phyloP scores from a whole-genome alignment of 2,329 filamentous ascomycete genomes.

The Cytospora mali region DNA sequence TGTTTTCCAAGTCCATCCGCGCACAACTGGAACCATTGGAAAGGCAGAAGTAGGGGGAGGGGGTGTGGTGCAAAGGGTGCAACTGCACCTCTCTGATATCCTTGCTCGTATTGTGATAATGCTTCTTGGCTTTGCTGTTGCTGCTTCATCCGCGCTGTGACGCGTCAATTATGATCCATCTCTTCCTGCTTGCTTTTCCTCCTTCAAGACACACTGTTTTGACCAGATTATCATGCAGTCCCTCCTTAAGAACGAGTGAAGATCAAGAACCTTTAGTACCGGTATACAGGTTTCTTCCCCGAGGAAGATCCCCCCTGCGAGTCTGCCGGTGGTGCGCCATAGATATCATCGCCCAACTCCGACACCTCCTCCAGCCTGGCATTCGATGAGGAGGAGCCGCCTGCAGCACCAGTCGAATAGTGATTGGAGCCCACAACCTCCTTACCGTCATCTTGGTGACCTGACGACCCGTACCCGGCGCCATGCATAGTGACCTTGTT shows the following conservation, averaged over 20 bases:
- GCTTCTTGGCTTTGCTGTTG: background rate
- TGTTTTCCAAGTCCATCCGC: too few species aligned
- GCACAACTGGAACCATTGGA: too few species aligned
- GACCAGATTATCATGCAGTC: background rate
- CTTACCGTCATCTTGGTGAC: constrained; percentile 1
- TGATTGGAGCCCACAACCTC: background rate
- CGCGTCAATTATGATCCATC: too few species aligned
- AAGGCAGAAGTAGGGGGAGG: background rate
- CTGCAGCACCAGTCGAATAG: background rate
- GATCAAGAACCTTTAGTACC: constrained; percentile 26
- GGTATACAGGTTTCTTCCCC: constrained; percentile 29
- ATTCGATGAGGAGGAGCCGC: background rate
- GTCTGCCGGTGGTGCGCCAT: constrained; percentile 1
- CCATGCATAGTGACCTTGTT: constrained; percentile 48
- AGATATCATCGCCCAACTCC: constrained; percentile 19
- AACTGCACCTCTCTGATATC: background rate
- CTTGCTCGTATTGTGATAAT: constrained; percentile 1
- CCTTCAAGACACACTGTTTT: background rate
- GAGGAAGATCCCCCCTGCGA: constrained; percentile 15
- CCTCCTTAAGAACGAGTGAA: background rate
- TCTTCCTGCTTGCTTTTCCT: too few species aligned
- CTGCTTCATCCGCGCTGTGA: too few species aligned
- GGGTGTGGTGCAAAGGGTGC: background rate
- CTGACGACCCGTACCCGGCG: constrained; percentile 31
- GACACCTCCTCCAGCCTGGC: constrained; percentile 22